Evolutionary conservation across 352 stramenopile species (phyloP), one percentile per base, ranked within the genome.

Genomic region (Saprolegnia diclina): DNA sequence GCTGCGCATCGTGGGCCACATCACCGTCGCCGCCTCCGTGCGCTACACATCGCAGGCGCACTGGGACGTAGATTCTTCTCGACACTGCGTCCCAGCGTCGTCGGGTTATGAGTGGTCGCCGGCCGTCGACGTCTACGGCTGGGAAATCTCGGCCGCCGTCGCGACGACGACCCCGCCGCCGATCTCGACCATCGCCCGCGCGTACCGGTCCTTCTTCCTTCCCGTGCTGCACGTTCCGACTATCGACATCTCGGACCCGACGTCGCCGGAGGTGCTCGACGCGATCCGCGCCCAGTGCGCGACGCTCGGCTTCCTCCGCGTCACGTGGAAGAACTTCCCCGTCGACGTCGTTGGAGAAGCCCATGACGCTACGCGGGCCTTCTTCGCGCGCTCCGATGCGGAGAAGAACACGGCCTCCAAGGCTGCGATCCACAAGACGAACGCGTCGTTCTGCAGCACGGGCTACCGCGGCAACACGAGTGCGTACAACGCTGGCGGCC

Each of bases 171-270:
- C 35, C 0, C n/a, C 45, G 10, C 29, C 63, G 11, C 38, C 63
- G 13, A 37, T 69, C n/a, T 52, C 48, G n/a, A 52, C 46, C 38
- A 61, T 69, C 16, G 46, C 46, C n/a, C 44, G 63, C n/a, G 45
- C 29, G n/a, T 69, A 69, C 37, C 63, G 63, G 13, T 69, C 63
- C 16, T 69, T 69, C 63, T 69, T 69, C 53, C 16, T 69, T 7
- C 63, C 63, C 21, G 63, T 69, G 29, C 26, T 69, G 22, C 48
- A 35, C 35, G 63, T 69, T n/a, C 63, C 63, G 24, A 63, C 53
- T 5, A 37, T 69, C 4, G 63, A 69, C 26, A 59, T 69, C 52
- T 62, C 63, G 14, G 50, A 69, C 19, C 63, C 63, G 13, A 19
- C 32, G 1, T 37, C n/a, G 4, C 50, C 44, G 3, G 29, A 61